Evolutionary conservation across 1,139 yeast genomes (phyloP), one percentile per base, ranked within the genome.

Genomic region (Hansenula lynferdii): DNA sequence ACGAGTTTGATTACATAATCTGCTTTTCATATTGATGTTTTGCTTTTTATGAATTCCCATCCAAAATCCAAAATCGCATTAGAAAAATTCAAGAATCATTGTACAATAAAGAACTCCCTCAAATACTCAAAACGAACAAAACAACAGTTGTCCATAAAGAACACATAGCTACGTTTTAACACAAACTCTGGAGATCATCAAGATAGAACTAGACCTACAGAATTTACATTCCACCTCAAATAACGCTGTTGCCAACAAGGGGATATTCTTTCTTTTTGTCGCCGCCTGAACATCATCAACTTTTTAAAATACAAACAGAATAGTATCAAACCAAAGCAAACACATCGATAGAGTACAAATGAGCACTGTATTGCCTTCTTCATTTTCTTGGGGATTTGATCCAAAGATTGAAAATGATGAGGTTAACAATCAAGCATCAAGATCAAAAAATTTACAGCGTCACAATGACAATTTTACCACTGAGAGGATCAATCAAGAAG

Each of bases 361-460:
- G 50, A 44, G 48, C 17, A 42, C 47, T 4, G 44, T 44, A 8
- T 32, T 46, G 6, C 45, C 49, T 14, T 39, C 48, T 1, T 42
- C 47, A 6, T 44, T 47, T 8, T 40, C 50, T 6, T 47, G 50
- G 50, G 50, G 50, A 3, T 44, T 47, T 28, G 38, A 34, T 24
- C 48, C 50, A 21, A 44, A 41, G 20, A 36, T 43, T 15, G 37
- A 35, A 14, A n/a, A n/a, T n/a, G 35, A 31, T 5, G 10, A 20
- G 5, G 28, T 30, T 18, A 12, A 14, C 6, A 21, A 28, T 14
- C 30, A 18, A 18, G 6, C 15, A 6, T 17, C 15, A 12, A 19
- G 20, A 23, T 17, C 25, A 35, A n/a, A 8, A 18, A 29, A 24
- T n/a, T 17, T 12, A 18, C 37, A 29, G 8, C 35, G 24, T 19